Base-by-base conservation (phyloP, 148 eudicot genomes). In the Arctostaphylos glauca region DNA sequence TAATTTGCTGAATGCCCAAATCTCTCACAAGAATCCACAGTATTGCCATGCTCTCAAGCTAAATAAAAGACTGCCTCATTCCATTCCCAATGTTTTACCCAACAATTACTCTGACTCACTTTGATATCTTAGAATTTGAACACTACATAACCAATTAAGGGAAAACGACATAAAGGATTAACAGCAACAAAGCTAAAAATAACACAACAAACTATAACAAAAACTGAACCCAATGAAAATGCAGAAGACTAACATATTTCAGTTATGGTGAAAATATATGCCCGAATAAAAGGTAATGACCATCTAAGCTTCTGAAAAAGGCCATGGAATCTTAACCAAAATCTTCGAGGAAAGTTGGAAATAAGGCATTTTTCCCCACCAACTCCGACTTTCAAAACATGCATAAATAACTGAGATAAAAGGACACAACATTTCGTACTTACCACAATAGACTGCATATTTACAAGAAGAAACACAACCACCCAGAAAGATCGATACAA, bases 191-290 rank as follows among this genome's bases (percentile, higher is more conserved):
- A 38, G 19, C 78, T 4, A 16, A 31, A 23, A 66, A 25, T 6
- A 66, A 6, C 54, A 5, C 9, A 3, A 3, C 5, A 2, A 49
- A 25, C 3, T 31, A 9, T 10, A 56, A 25, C 18, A 77, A 52
- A 50, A 80, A 43, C 46, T 80, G 48, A 67, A 80, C 16, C 47
- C 71, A 18, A n/a, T 50, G 43, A 52, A 76, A 52, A 77, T 77
- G 48, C 7, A 13, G 73, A 68, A n/a, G 15, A 72, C 49, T 18
- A 72, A 25, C 2, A 43, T 14, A 48, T n/a, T 14, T 31, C 25
- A 19, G 14, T 21, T 74, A 3, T 47, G 55, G 5, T 7, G 7
- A 56, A 77, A 77, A 3, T 38, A 46, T 55, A 16, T n/a, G 49
- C 25, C 41, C 13, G 9, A 31, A 31, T 56, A 5, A 16, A 38